Percentiles rank a stretch among this genome's conserved stretches.
phyloP scores from a whole-genome alignment of 257 asterid genomes.

The Eucommia ulmoides region DNA sequence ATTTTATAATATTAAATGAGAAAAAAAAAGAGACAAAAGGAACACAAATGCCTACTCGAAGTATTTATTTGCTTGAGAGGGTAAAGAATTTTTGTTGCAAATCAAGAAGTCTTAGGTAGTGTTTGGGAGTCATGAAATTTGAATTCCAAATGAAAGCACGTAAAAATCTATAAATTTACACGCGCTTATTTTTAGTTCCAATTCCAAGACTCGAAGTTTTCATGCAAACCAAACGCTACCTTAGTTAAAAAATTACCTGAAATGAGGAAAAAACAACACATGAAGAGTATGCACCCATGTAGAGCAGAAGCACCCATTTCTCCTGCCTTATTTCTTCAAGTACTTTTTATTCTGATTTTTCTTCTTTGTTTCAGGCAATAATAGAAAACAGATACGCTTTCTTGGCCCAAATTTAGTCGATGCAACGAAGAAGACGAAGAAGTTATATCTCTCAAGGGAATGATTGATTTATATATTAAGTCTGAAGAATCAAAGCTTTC shows the following conservation, averaged over 20 bases:
- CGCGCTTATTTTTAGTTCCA: neutral
- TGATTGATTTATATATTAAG: slow-evolving; percentile 29
- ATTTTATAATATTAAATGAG: no score
- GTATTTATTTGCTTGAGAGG: no score
- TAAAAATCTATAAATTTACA: neutral
- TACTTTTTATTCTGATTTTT: slow-evolving; percentile 3
- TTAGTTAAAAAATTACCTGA: slow-evolving; percentile 36
- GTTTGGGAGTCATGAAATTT: neutral
- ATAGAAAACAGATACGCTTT: slow-evolving; percentile 4
- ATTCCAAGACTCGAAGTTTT: neutral
- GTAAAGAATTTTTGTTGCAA: no score
- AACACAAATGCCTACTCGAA: no score
- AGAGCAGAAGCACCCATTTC: slow-evolving; percentile 24
- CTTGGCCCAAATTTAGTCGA: slow-evolving; percentile 10
- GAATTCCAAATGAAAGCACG: neutral
- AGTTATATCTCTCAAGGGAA: slow-evolving; percentile 13
- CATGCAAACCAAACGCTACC: neutral
- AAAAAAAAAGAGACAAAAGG: no score
- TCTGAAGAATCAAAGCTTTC: slow-evolving; percentile 78
- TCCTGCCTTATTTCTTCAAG: neutral
- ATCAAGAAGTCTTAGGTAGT: neutral
- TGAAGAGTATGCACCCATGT: slow-evolving; percentile 17
- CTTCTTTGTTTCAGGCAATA: slow-evolving; percentile 6
- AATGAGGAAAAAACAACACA: slow-evolving; percentile 29
- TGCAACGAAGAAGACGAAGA: slow-evolving; percentile 34